Percentiles rank a stretch among this genome's conserved stretches.
These are phyloP conservation scores for Vanrija pseudolonga DNA, from an alignment of 1,284 basidiomycete genomes.

Conservation along the genomic window DNA sequence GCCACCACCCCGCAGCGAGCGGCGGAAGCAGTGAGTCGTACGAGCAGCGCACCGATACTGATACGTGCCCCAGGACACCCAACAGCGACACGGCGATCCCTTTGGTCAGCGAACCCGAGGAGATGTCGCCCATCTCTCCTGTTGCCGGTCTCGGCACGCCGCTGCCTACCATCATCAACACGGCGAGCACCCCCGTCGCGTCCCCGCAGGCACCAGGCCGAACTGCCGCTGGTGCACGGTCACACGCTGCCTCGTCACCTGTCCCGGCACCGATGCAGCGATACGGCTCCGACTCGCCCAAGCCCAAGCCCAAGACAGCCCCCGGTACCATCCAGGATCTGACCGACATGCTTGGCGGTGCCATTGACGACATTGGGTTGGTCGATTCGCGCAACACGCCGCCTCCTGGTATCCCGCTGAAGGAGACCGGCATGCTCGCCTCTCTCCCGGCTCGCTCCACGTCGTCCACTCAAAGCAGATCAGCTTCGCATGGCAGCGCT, in stretches of 20 bases:
- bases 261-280: background rate
- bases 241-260: constrained; percentile 1
- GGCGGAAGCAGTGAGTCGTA: constrained; percentile 34
- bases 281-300: background rate
- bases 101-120: background rate
- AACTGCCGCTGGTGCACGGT: background rate
- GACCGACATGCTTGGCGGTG: constrained; percentile 44
- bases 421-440: background rate
- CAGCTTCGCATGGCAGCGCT: background rate
- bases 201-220: constrained; percentile 3
- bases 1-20: constrained; percentile 40
- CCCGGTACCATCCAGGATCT: constrained; percentile 40
- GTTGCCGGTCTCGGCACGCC: background rate
- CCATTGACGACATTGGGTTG: constrained; percentile 46
- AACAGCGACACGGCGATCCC: too few relatives aligned
- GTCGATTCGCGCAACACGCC: constrained; percentile 37
- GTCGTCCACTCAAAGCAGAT: background rate
- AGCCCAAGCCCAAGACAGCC: background rate
- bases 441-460: constrained; percentile 1
- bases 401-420: constrained; percentile 31
- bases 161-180: constrained; percentile 33
- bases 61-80: too few relatives aligned
- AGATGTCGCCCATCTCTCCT: background rate
- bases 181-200: constrained; percentile 16
- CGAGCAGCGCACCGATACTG: background rate